A percentile compares a stretch with the other conserved stretches of the same genome.
phyloP scores from a whole-genome alignment of 2,329 filamentous ascomycete species.

The Hymenoscyphus infarciens region DNA sequence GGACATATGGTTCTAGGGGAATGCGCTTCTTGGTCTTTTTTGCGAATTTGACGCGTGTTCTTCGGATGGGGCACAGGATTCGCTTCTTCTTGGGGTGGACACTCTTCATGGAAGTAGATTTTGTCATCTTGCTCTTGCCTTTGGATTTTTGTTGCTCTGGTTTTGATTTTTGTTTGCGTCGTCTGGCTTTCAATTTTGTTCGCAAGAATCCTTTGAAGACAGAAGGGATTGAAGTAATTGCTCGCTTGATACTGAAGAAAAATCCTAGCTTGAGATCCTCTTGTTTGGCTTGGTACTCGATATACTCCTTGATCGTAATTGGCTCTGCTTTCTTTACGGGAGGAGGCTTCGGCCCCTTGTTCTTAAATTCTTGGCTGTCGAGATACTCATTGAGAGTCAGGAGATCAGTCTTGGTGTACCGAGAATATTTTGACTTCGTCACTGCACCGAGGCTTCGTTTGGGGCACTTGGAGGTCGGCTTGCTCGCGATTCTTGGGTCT shows the following conservation, averaged over 20 bases:
- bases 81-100: not conserved
- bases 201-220: not conserved
- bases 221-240: not conserved
- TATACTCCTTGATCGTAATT: not conserved
- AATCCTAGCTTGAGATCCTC: not conserved
- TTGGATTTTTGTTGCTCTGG: not conserved
- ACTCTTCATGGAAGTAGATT: not conserved
- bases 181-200: not conserved
- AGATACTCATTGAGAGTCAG: not conserved
- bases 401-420: not conserved
- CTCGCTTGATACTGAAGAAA: not conserved
- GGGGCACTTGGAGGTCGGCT: not conserved
- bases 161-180: not conserved
- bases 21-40: not conserved
- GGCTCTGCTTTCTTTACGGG: not conserved
- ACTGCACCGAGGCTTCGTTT: not conserved
- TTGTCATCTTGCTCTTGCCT: not conserved
- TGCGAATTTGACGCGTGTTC: not conserved
- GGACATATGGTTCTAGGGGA: not conserved
- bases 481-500: not conserved
- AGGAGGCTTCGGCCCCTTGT: too few species aligned
- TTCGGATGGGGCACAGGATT: not conserved
- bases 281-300: not conserved
- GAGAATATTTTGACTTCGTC: slow-evolving; percentile 1
- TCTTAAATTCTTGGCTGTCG: not conserved